Evolutionary conservation across 345 rosid species (phyloP).

Genomic region (Syzygium aqueum): DNA sequence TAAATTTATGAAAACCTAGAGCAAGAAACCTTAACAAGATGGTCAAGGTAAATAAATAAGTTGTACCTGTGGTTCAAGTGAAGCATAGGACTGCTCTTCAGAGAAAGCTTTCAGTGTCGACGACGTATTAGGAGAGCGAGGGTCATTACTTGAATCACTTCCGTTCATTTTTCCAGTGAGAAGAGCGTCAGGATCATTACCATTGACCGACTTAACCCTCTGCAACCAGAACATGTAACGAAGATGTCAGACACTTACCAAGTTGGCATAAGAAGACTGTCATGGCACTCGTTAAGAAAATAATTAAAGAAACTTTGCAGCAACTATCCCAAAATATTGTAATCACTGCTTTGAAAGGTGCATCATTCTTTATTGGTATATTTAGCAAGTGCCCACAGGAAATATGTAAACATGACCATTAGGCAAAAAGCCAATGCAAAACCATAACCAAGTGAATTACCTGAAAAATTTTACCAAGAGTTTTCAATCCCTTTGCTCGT

Average conservation of each 20-base stretch:
- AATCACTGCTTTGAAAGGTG: neutral
- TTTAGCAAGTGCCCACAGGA: neutral
- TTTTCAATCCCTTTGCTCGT: slow-evolving; percentile 90
- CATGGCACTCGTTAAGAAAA: neutral
- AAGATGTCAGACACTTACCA: neutral
- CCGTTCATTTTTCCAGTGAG: slow-evolving; percentile 42
- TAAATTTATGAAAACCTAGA: neutral
- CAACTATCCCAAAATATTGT: neutral
- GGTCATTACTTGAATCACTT: slow-evolving; percentile 24
- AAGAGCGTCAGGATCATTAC: slow-evolving; percentile 41
- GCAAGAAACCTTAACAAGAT: neutral
- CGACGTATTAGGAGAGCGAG: slow-evolving; percentile 32
- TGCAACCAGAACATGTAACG: slow-evolving; percentile 12
- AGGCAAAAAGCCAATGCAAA: neutral
- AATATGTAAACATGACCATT: neutral
- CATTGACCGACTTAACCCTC: slow-evolving; percentile 61
- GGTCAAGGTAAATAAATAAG: neutral
- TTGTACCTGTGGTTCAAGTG: slow-evolving; percentile 48
- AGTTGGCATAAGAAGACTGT: neutral
- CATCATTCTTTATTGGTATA: neutral
- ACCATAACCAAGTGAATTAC: slow-evolving; percentile 14
- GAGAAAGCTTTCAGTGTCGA: slow-evolving; percentile 19
- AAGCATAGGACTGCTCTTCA: slow-evolving; percentile 37
- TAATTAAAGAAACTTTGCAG: neutral
- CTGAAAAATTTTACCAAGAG: slow-evolving; percentile 95